Percentiles rank a stretch among this genome's conserved stretches.
Conservation (phyloP, 768 basidiomycete species). For the Dentipellis sp. region DNA sequence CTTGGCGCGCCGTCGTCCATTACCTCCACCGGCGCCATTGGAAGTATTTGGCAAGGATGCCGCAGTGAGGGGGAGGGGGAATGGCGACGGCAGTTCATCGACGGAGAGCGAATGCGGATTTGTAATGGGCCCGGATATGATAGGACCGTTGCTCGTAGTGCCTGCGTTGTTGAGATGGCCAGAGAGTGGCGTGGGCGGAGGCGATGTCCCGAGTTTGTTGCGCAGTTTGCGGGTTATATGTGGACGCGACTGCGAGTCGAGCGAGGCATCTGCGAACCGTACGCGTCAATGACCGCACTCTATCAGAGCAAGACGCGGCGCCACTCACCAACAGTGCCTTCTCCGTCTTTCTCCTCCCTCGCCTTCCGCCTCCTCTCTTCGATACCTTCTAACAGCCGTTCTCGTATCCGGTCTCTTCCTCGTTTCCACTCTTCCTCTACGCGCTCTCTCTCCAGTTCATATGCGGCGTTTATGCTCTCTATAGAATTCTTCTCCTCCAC, state of each 20-base stretch:
- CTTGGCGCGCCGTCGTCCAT: slow-evolving; percentile 28
- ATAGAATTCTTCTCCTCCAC: slow-evolving; percentile 62
- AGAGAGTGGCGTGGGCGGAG: slow-evolving; percentile 64
- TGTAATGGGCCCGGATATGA: slow-evolving; percentile 49
- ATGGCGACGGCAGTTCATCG: slow-evolving; percentile 81
- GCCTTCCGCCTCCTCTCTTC: slow-evolving; percentile 74
- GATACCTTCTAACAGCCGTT: slow-evolving; percentile 74
- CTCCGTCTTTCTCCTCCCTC: slow-evolving; percentile 83
- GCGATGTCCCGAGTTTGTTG: slow-evolving; percentile 69
- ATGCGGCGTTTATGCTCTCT: slow-evolving; percentile 59
- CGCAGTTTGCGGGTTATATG: slow-evolving; percentile 80
- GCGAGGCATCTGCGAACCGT: slow-evolving; percentile 45
- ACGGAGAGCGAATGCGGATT: slow-evolving; percentile 82
- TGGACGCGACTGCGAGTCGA: slow-evolving; percentile 69
- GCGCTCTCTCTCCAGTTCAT: slow-evolving; percentile 66
- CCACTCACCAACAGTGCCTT: slow-evolving; percentile 65
- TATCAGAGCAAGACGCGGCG: slow-evolving; percentile 7
- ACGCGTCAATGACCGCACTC: neutral
- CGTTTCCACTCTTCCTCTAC: slow-evolving; percentile 80
- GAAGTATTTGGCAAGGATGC: slow-evolving; percentile 30
- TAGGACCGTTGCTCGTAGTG: slow-evolving; percentile 27
- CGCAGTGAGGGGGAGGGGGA: slow-evolving; percentile 64
- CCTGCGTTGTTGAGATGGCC: slow-evolving; percentile 24
- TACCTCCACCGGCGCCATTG: slow-evolving; percentile 17
- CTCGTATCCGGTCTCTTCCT: slow-evolving; percentile 66